These are phyloP conservation scores for Camelina sativa DNA, from an alignment of 345 rosid genomes.

Conservation along the genomic window DNA sequence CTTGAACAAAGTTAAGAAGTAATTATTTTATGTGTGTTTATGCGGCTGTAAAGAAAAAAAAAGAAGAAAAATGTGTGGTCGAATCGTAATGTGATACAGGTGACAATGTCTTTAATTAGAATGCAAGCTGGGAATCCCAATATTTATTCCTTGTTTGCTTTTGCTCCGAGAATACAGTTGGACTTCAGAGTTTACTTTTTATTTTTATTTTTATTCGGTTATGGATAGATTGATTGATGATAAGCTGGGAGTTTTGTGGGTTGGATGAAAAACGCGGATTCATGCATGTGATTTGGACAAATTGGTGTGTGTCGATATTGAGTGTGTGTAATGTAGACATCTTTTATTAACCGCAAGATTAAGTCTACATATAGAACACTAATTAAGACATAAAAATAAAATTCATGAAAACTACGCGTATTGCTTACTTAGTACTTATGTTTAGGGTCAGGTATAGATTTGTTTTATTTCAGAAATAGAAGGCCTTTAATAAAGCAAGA, in stretches of 20 bases:
- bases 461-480: background rate
- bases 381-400: background rate
- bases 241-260: background rate
- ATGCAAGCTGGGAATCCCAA: conserved; percentile 35
- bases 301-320: background rate
- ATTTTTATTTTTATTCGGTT: background rate
- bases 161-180: conserved; percentile 40
- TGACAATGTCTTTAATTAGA: conserved; percentile 38
- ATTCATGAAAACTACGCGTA: background rate
- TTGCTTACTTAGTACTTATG: background rate
- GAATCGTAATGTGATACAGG: conserved; percentile 27
- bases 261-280: conserved; percentile 34
- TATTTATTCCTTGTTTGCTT: conserved; percentile 33
- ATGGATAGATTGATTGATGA: background rate
- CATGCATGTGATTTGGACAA: conserved; percentile 41
- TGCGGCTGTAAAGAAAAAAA: conserved; percentile 35
- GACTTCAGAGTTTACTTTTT: conserved; percentile 28
- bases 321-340: background rate
- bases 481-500: background rate
- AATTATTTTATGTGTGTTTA: background rate
- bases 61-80: conserved; percentile 9
- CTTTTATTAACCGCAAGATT: background rate
- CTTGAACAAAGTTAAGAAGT: background rate
- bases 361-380: background rate
- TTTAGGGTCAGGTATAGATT: background rate